phyloP scores from a whole-genome alignment of 2,329 filamentous ascomycete species.

The Eutypella sp. region DNA sequence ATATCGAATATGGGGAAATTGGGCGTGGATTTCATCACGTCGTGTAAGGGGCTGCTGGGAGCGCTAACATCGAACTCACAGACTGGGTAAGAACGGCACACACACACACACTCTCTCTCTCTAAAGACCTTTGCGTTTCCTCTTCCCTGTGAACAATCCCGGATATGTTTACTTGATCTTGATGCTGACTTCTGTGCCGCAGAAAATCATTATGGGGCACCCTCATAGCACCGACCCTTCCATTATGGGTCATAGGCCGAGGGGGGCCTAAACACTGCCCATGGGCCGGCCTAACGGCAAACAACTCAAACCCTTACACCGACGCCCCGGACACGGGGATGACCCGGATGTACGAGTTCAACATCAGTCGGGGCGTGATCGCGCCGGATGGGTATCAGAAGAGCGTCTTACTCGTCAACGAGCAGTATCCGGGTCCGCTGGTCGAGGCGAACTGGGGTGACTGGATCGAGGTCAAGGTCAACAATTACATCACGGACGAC shows the following conservation, averaged over 20 bases:
- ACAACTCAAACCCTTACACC: slow-evolving; percentile 45
- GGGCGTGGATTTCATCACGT: slow-evolving; percentile 20
- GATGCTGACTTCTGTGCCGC: neutral
- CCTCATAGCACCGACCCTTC: slow-evolving; percentile 25
- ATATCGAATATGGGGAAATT: too few relatives aligned
- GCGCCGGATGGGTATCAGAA: slow-evolving; percentile 53
- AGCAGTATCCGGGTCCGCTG: slow-evolving; percentile 50
- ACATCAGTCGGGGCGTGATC: slow-evolving; percentile 43
- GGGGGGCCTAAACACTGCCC: slow-evolving; percentile 26
- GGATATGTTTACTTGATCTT: neutral
- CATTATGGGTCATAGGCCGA: slow-evolving; percentile 19
- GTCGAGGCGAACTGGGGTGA: slow-evolving; percentile 47
- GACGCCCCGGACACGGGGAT: slow-evolving; percentile 48
- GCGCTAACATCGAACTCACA: slow-evolving; percentile 19
- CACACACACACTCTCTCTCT: too few relatives aligned
- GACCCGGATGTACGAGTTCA: slow-evolving; percentile 51
- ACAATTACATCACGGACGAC: slow-evolving; percentile 23
- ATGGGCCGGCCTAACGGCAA: slow-evolving; percentile 42
- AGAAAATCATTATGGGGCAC: slow-evolving; percentile 30
- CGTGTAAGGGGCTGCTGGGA: slow-evolving; percentile 13
- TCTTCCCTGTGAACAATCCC: neutral
- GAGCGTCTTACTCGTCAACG: slow-evolving; percentile 39
- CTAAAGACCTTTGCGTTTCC: neutral
- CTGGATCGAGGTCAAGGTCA: slow-evolving; percentile 27
- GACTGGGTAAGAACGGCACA: slow-evolving; percentile 19